A percentile compares a stretch with the other conserved stretches of the same genome.
phyloP scores from a whole-genome alignment of 345 rosid species.

The Rhizophora apiculata region DNA sequence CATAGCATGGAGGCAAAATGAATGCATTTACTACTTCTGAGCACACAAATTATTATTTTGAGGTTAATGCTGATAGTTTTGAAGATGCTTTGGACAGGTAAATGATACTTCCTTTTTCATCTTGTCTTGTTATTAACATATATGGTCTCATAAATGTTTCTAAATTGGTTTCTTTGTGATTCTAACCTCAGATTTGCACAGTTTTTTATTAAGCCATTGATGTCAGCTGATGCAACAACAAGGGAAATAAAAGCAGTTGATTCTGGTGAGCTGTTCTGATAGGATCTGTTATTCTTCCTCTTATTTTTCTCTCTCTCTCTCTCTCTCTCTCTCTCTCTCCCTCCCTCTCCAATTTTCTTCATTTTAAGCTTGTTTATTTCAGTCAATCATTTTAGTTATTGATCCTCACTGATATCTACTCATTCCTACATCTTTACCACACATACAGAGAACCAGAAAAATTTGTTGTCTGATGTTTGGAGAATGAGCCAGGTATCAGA shows the following conservation, averaged over 20 bases:
- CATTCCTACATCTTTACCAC: slow-evolving; percentile 10
- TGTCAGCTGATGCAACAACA: slow-evolving; percentile 87
- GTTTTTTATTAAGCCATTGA: slow-evolving; percentile 84
- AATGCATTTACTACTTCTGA: slow-evolving; percentile 84
- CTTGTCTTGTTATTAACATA: slow-evolving; percentile 6
- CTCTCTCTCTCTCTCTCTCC: not conserved
- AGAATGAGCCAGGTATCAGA: slow-evolving; percentile 74
- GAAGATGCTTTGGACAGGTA: slow-evolving; percentile 92
- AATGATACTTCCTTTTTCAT: slow-evolving; percentile 9
- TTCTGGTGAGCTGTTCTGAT: slow-evolving; percentile 55
- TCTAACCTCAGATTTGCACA: slow-evolving; percentile 64
- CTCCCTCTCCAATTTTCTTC: not conserved
- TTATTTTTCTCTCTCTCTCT: not conserved
- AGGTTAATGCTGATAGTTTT: slow-evolving; percentile 67
- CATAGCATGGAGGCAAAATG: slow-evolving; percentile 86
- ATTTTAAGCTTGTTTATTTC: no score
- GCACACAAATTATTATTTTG: slow-evolving; percentile 69
- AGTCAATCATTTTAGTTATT: not conserved
- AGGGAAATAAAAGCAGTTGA: slow-evolving; percentile 95
- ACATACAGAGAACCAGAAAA: slow-evolving; percentile 80
- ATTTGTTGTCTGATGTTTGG: slow-evolving; percentile 77
- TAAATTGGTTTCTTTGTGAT: slow-evolving; percentile 20
- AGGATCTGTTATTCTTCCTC: not conserved
- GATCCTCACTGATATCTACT: not conserved
- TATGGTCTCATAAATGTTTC: slow-evolving; percentile 8